Evolutionary conservation across 2,329 filamentous ascomycete genomes (phyloP).

Genomic region (Acrodontium crateriforme): DNA sequence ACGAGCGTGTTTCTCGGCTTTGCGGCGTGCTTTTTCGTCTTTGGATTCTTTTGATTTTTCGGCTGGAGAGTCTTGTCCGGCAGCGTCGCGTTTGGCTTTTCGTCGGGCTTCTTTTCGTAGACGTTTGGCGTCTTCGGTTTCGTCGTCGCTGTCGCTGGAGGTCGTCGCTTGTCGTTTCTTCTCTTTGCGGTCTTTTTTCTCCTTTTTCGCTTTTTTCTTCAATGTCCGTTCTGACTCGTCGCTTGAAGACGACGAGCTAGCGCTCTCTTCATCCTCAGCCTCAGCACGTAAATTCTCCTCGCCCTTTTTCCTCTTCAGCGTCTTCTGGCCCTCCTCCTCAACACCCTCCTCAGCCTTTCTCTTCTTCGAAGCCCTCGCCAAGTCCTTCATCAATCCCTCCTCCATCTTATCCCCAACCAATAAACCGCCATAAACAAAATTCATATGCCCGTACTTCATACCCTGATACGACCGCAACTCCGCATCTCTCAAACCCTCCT

Average conservation of each 20-base stretch:
- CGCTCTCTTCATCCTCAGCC: conserved; percentile 15
- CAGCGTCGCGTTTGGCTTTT: conserved; percentile 10
- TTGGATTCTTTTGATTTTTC: conserved; percentile 6
- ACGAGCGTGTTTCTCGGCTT: conserved; percentile 31
- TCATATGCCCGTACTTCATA: conserved; percentile 63
- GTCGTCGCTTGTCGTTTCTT: conserved; percentile 4
- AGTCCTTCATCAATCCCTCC: conserved; percentile 6
- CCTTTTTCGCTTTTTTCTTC: conserved; percentile 1
- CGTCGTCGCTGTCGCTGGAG: conserved; percentile 9
- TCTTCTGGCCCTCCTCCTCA: conserved; percentile 14
- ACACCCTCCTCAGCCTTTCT: conserved; percentile 23
- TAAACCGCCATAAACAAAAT: conserved; percentile 78
- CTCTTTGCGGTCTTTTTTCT: neutral
- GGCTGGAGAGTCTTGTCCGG: conserved; percentile 4
- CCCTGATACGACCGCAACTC: conserved; percentile 62
- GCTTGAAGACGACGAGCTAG: conserved; percentile 1
- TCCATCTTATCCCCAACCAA: conserved; percentile 45
- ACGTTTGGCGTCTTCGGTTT: conserved; percentile 23
- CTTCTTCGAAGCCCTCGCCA: conserved; percentile 23
- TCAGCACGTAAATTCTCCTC: conserved; percentile 12
- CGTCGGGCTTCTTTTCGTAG: conserved; percentile 28
- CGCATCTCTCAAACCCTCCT: conserved; percentile 51
- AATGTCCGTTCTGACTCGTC: conserved; percentile 1
- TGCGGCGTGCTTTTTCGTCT: conserved; percentile 23
- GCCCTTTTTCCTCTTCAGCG: conserved; percentile 21